Percentiles rank a stretch among this genome's conserved stretches.
Evolutionary conservation across 1,139 yeast species (phyloP).

Genomic region (Kodamaea sp.): DNA sequence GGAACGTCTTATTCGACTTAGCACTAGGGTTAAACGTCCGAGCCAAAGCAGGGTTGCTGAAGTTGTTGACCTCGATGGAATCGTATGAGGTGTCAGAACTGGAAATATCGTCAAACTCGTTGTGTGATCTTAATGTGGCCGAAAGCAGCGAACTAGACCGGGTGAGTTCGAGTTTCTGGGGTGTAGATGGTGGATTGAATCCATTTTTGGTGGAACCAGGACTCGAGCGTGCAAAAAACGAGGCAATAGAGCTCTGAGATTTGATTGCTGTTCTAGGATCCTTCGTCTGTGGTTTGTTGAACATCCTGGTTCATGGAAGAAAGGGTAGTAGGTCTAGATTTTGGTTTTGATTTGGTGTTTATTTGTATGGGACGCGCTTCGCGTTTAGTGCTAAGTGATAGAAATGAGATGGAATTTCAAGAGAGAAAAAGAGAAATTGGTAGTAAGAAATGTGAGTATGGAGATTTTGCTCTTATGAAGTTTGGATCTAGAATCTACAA

Average conservation of each 20-base stretch:
- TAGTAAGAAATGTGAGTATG: too few species aligned
- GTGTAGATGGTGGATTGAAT: slow-evolving; percentile 8
- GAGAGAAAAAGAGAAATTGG: too few species aligned
- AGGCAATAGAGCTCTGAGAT: slow-evolving; percentile 11
- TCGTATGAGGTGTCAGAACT: slow-evolving; percentile 19
- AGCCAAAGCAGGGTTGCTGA: slow-evolving; percentile 15
- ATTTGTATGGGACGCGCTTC: too few species aligned
- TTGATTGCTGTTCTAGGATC: not conserved
- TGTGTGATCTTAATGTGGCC: slow-evolving; percentile 9
- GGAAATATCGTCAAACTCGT: slow-evolving; percentile 17
- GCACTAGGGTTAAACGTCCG: slow-evolving; percentile 8
- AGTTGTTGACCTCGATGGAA: slow-evolving; percentile 16
- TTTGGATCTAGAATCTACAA: too few species aligned
- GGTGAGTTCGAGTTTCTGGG: slow-evolving; percentile 10
- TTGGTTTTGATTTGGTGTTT: too few species aligned
- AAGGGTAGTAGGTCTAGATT: too few species aligned
- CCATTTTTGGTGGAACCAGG: slow-evolving; percentile 1
- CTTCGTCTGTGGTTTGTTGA: too few species aligned
- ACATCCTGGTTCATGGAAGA: too few species aligned
- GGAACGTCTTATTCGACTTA: not conserved
- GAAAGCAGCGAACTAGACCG: slow-evolving; percentile 12
- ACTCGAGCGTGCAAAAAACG: slow-evolving; percentile 10
- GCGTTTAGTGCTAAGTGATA: too few species aligned
- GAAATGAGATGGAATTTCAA: too few species aligned
- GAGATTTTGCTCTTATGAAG: too few species aligned